A percentile compares a stretch with the other conserved stretches of the same genome.
These are phyloP conservation scores for Exophiala aquamarina DNA, from an alignment of 2,329 filamentous ascomycete species.

Conservation along the genomic window DNA sequence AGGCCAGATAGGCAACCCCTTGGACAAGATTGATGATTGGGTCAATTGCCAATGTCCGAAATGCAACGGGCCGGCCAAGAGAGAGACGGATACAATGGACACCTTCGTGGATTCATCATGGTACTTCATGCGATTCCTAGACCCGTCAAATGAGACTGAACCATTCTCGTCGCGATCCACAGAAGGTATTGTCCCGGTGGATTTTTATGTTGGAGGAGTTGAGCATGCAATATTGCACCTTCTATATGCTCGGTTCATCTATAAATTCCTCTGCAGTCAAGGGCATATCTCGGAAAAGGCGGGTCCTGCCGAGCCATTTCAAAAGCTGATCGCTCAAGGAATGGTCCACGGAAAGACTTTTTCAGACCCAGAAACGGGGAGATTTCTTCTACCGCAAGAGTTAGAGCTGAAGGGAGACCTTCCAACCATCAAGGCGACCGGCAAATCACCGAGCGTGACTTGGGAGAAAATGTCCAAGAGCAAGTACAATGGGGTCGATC, in stretches of 20 bases:
- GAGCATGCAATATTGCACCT: slow-evolving; percentile 90
- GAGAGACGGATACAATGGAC: slow-evolving; percentile 94
- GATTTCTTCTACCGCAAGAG: slow-evolving; percentile 75
- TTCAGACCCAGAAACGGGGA: slow-evolving; percentile 70
- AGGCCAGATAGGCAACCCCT: slow-evolving; percentile 72
- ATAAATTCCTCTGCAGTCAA: slow-evolving; percentile 72
- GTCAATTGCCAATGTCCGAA: slow-evolving; percentile 71
- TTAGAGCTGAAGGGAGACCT: slow-evolving; percentile 55
- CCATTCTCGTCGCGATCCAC: slow-evolving; percentile 64
- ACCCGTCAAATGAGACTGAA: slow-evolving; percentile 62
- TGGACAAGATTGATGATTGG: slow-evolving; percentile 72
- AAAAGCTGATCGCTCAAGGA: slow-evolving; percentile 78
- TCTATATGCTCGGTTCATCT: slow-evolving; percentile 85
- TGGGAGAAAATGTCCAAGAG: slow-evolving; percentile 97
- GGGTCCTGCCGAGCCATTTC: slow-evolving; percentile 69
- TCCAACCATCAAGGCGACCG: slow-evolving; percentile 64
- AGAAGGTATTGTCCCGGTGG: slow-evolving; percentile 66
- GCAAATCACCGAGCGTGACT: slow-evolving; percentile 59
- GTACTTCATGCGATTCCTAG: slow-evolving; percentile 83
- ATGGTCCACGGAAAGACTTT: slow-evolving; percentile 92
- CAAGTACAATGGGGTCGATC: slow-evolving; percentile 89
- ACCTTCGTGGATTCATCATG: slow-evolving; percentile 95
- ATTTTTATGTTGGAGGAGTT: slow-evolving; percentile 85
- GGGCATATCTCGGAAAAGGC: slow-evolving; percentile 38
- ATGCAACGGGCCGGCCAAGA: slow-evolving; percentile 67